Base-by-base conservation (phyloP, 2,329 filamentous ascomycete species). In the Monilinia polystroma region DNA sequence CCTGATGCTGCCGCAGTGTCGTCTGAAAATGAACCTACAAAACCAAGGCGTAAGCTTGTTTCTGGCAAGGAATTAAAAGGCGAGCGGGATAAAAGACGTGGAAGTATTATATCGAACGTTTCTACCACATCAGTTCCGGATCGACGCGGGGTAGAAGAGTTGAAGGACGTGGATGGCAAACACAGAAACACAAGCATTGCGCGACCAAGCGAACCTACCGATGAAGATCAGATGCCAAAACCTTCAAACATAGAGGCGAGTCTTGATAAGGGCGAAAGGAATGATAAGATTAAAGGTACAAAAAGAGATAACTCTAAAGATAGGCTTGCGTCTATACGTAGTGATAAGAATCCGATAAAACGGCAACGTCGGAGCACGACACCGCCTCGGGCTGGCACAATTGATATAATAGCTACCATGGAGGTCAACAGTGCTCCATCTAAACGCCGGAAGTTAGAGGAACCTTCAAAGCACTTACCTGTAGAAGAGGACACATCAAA, bases 281-380 rank as follows among this genome's bases (percentile, higher is more conserved):
- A 68, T 53, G 85, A 87, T 69, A 81, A 85, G 63, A 84, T 85
- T 29, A 86, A 87, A 72, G 83, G 85, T 23, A 75, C 88, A 16
- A 88, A 86, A 73, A 80, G 85, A 67, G 85, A 89, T 68, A 85
- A 87, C 69, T 86, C 85, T 4, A 82, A 81, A 63, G 86, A 89
- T 68, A 79, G 82, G 41, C 75, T 83, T 16, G 81, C 81, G 11
- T 72, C 72, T 43, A 79, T 82, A 56, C 79, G 81, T 10, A 80
- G 81, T 18, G 86, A 88, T 35, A 67, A 59, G 20, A 79, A 77
- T 63, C 78, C 83, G 8, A 75, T 79, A n/a, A 89, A 89, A 75
- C 80, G 87, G 53, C 84, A 84, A 71, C 81, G 87, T 38, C 80
- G 81, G 41, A 89, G 87, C 70, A 80, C 82, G 60, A 87, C 86